Evolutionary conservation across 2,329 filamentous ascomycete genomes (phyloP), one percentile per base, ranked within the genome.

Genomic region (Fusarium tricinctum): DNA sequence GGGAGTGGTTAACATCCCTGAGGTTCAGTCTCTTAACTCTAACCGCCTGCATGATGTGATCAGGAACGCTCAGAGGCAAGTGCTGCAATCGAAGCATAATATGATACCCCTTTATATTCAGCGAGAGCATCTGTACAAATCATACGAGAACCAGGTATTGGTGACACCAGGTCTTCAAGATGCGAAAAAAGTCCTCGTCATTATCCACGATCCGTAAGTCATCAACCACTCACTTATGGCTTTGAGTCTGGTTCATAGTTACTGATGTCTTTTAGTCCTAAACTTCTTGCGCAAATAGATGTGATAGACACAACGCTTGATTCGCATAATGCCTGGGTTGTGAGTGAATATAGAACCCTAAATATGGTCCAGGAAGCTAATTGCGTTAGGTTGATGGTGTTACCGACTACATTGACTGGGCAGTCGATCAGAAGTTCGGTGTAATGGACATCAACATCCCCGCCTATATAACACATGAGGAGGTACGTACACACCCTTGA

Each of bases 401-500:
- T 46, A 89, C 89, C 74, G 87, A 89, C 28, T 97, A 97, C 77
- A 88, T 97, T 67, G 89, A 91, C 61, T 97, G 94, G 93, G 93
- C 93, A 0, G 79, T 90, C 20, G 81, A 85, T n/a, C 86, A 93
- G 59, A 88, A 86, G 17, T 97, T 95, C 74, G 93, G 89, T 2
- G 88, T 98, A 22, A 91, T 99, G 73, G 96, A 99, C 77, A 88
- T 97, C 60, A 98, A 98, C 69, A 86, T 99, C 4, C 95, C 95
- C 0, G 91, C 90, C 68, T 88, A 94, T 73, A 84, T 94, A 48
- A 90, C 90, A 2, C 84, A 86, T 20, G 83, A 88, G 40, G 86
- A 89, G 68, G 89, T 90, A 68, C 49, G 69, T 78, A 74, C 79
- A 72, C 32, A 38, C 4, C 45, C 44, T n/a, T 28, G 17, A 12